Conservation (phyloP, 2,329 filamentous ascomycete species). For the Cytospora piceicola region DNA sequence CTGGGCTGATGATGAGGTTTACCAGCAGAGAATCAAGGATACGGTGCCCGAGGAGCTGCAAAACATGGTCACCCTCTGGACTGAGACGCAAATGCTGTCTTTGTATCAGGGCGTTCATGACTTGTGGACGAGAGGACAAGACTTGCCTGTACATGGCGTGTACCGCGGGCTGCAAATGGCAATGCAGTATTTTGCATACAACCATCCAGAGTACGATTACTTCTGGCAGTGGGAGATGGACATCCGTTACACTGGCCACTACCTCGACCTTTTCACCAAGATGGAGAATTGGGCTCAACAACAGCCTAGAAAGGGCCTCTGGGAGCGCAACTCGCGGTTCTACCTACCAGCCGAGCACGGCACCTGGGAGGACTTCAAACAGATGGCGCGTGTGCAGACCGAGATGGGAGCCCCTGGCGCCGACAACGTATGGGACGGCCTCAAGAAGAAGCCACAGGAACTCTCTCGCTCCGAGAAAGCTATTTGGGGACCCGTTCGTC, state of each 20-base stretch:
- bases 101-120: constrained; percentile 89
- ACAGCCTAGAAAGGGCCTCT: constrained; percentile 79
- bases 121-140: constrained; percentile 65
- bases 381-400: constrained; percentile 75
- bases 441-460: constrained; percentile 45
- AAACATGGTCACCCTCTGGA: constrained; percentile 90
- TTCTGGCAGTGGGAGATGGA: constrained; percentile 98
- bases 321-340: constrained; percentile 79
- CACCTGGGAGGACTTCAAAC: constrained; percentile 77
- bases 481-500: constrained; percentile 84
- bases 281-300: constrained; percentile 69
- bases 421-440: constrained; percentile 68
- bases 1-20: constrained; percentile 75
- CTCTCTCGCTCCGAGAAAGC: constrained; percentile 57
- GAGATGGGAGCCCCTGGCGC: constrained; percentile 68
- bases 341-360: constrained; percentile 79
- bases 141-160: constrained; percentile 84
- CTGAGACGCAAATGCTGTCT: constrained; percentile 87
- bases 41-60: constrained; percentile 82
- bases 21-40: constrained; percentile 67
- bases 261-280: constrained; percentile 74
- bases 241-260: constrained; percentile 86
- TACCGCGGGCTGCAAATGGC: constrained; percentile 95
- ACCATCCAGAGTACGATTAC: constrained; percentile 86
- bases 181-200: constrained; percentile 88